phyloP scores from a whole-genome alignment of 2,329 filamentous ascomycete genomes.

The Claviceps quebecensis region DNA sequence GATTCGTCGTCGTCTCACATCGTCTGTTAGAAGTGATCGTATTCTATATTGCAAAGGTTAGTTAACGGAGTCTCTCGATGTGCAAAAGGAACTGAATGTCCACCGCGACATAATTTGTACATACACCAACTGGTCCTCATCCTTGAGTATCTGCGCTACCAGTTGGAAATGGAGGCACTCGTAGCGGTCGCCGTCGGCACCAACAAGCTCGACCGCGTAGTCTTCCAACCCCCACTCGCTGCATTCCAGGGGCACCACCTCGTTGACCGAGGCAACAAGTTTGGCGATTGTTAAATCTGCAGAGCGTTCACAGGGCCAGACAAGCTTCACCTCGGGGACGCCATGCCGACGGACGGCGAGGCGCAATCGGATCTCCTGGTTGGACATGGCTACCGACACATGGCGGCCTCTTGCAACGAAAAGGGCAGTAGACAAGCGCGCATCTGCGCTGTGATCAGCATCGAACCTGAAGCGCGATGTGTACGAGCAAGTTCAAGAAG shows the following conservation, averaged over 20 bases:
- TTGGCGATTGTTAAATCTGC: conserved; percentile 57
- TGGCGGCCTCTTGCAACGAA: conserved; percentile 5
- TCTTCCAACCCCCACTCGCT: conserved; percentile 78
- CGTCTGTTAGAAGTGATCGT: conserved; percentile 59
- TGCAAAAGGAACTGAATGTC: neutral
- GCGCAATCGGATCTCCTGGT: conserved; percentile 49
- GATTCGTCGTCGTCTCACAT: conserved; percentile 57
- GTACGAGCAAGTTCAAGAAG: neutral
- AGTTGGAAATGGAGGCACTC: conserved; percentile 81
- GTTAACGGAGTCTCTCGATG: neutral
- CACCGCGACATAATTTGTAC: conserved; percentile 15
- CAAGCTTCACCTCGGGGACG: conserved; percentile 55
- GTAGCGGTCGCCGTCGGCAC: conserved; percentile 44
- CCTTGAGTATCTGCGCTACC: conserved; percentile 55
- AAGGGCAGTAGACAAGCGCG: neutral
- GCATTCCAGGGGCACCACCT: conserved; percentile 67
- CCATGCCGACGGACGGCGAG: conserved; percentile 59
- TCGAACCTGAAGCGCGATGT: neutral
- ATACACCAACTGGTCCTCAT: conserved; percentile 73
- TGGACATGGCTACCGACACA: conserved; percentile 11
- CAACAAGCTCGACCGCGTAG: conserved; percentile 64
- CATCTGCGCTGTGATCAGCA: neutral
- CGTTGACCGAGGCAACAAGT: conserved; percentile 66
- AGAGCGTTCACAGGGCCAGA: conserved; percentile 51
- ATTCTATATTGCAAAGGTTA: conserved; percentile 37